Conservation (phyloP, 805 yeast species). For the Candida khao-thaluensis region DNA sequence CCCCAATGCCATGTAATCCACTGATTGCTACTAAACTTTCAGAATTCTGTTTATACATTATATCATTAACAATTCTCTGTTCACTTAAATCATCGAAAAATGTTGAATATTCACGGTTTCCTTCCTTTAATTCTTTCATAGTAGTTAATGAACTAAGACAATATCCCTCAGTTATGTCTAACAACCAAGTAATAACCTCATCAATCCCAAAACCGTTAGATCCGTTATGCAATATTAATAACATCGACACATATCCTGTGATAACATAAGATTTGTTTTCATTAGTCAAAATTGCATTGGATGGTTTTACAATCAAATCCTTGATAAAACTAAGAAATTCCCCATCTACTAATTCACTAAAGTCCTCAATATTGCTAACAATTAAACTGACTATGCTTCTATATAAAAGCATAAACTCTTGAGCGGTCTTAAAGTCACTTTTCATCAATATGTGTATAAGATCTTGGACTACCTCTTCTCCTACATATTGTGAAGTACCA, state of each 20-base stretch:
- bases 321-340: conserved; percentile 29
- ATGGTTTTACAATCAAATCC: conserved; percentile 33
- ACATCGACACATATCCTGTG: conserved; percentile 37
- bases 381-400: conserved; percentile 43
- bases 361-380: conserved; percentile 52
- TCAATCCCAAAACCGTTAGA: conserved; percentile 52
- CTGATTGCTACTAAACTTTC: conserved; percentile 41
- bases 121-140: conserved; percentile 34
- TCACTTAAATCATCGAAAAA: conserved; percentile 33
- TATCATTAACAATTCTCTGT: conserved; percentile 34
- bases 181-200: conserved; percentile 41
- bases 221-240: conserved; percentile 46
- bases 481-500: conserved; percentile 38
- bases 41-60: conserved; percentile 25
- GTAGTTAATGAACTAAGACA: conserved; percentile 29
- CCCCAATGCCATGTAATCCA: conserved; percentile 48
- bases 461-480: conserved; percentile 33
- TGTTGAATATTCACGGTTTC: conserved; percentile 44
- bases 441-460: conserved; percentile 34
- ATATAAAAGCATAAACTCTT: conserved; percentile 42
- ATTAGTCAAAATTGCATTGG: conserved; percentile 32
- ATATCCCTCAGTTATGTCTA: conserved; percentile 45
- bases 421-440: conserved; percentile 34
- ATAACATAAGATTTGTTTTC: conserved; percentile 39
- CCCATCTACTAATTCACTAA: conserved; percentile 36